A percentile compares a stretch with the other conserved stretches of the same genome.
phyloP scores from a whole-genome alignment of 2,329 filamentous ascomycete species.

The Alternaria sp. region DNA sequence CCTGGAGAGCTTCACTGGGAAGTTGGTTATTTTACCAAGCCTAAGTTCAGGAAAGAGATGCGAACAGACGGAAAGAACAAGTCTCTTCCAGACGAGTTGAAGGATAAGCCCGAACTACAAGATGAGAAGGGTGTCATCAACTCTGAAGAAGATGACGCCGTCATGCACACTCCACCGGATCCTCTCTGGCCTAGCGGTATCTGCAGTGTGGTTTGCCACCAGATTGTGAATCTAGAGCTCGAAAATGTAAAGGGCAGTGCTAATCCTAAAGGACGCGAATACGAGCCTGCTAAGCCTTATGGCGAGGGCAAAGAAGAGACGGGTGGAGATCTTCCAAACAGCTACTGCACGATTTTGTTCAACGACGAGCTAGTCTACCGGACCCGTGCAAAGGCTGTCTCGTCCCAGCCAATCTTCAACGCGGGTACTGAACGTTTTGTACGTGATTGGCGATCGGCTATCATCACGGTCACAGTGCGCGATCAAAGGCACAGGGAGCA shows the following conservation, averaged over 20 bases:
- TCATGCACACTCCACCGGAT: constrained; percentile 89
- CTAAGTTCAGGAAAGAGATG: constrained; percentile 82
- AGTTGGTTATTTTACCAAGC: constrained; percentile 93
- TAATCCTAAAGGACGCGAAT: constrained; percentile 83
- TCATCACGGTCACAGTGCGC: constrained; percentile 87
- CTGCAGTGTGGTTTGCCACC: constrained; percentile 85
- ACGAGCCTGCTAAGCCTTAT: constrained; percentile 83
- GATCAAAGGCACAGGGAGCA: constrained; percentile 91
- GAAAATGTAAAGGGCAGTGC: constrained; percentile 86
- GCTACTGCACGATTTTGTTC: constrained; percentile 90
- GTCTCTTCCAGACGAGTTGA: constrained; percentile 75
- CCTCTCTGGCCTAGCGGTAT: constrained; percentile 96
- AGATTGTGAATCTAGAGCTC: constrained; percentile 94
- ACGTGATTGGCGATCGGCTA: constrained; percentile 87
- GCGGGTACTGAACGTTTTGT: constrained; percentile 93
- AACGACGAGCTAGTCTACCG: constrained; percentile 93
- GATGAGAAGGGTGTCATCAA: constrained; percentile 85
- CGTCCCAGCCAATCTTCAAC: constrained; percentile 95
- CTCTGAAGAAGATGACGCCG: constrained; percentile 79
- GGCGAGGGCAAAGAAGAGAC: constrained; percentile 89
- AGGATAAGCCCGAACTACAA: constrained; percentile 78
- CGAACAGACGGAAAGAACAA: constrained; percentile 87
- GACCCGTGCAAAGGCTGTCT: constrained; percentile 92
- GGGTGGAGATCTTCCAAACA: constrained; percentile 79
- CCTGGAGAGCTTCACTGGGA: constrained; percentile 96